Evolutionary conservation across 2,329 filamentous ascomycete genomes (phyloP).

Genomic region (Alternaria brassicae): DNA sequence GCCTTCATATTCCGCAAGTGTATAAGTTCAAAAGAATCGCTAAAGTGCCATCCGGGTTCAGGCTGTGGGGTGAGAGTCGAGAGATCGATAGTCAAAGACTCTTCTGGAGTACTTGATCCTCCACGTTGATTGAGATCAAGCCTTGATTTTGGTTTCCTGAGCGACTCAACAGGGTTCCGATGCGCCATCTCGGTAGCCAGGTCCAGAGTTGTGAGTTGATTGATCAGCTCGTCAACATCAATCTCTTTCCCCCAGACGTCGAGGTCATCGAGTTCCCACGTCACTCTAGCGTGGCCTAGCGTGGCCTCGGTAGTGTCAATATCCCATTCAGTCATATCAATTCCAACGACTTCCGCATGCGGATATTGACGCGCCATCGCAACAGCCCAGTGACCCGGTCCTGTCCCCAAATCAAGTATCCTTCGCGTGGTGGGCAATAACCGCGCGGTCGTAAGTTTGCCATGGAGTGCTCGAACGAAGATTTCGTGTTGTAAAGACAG

Average conservation of each 20-base stretch:
- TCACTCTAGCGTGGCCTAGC: slow-evolving; percentile 32
- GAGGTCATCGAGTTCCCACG: slow-evolving; percentile 50
- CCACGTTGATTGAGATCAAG: slow-evolving; percentile 1
- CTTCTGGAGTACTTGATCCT: slow-evolving; percentile 26
- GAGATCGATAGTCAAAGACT: slow-evolving; percentile 32
- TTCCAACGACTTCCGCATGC: slow-evolving; percentile 57
- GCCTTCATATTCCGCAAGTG: slow-evolving; percentile 59
- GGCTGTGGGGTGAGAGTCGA: slow-evolving; percentile 29
- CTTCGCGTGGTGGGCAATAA: slow-evolving; percentile 34
- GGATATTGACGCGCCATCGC: slow-evolving; percentile 56
- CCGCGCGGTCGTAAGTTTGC: slow-evolving; percentile 47
- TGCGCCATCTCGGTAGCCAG: slow-evolving; percentile 34
- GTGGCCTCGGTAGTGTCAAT: slow-evolving; percentile 57
- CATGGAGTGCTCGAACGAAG: slow-evolving; percentile 56
- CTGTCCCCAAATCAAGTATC: slow-evolving; percentile 56
- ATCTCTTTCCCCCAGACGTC: slow-evolving; percentile 44
- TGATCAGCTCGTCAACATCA: slow-evolving; percentile 36
- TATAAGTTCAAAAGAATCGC: slow-evolving; percentile 58
- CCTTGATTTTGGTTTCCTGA: slow-evolving; percentile 13
- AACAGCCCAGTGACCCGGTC: slow-evolving; percentile 59
- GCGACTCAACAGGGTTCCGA: slow-evolving; percentile 27
- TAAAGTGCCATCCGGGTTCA: slow-evolving; percentile 56
- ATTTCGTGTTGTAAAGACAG: slow-evolving; percentile 69
- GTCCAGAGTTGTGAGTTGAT: slow-evolving; percentile 32
- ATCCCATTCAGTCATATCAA: slow-evolving; percentile 59